Evolutionary conservation across 495 filamentous ascomycete genomes (phyloP).

Genomic region (Penicillium lividum): DNA sequence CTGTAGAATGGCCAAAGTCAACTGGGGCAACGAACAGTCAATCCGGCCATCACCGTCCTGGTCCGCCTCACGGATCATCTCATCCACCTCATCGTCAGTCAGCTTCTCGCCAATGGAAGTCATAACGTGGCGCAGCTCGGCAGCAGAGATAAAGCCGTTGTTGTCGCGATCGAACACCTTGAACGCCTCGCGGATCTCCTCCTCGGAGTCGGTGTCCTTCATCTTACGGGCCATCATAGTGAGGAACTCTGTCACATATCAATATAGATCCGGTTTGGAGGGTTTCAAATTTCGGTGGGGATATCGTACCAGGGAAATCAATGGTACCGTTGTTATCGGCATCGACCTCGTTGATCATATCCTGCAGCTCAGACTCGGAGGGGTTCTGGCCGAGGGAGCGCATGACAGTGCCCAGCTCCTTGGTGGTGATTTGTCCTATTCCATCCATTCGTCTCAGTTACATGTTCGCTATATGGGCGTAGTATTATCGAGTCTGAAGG

Average conservation of each 20-base stretch:
- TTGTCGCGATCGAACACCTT: constrained; percentile 99
- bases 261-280: constrained; percentile 8
- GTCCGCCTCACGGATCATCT: constrained; percentile 99
- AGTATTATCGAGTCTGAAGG: not conserved
- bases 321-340: constrained; percentile 99
- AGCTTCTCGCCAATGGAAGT: constrained; percentile 99
- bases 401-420: constrained; percentile 99
- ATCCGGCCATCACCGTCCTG: constrained; percentile 98
- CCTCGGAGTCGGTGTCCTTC: constrained; percentile 99
- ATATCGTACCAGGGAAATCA: constrained; percentile 84
- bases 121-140: constrained; percentile 98
- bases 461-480: not conserved
- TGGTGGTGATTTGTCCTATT: constrained; percentile 97
- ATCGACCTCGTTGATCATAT: constrained; percentile 99
- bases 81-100: constrained; percentile 98
- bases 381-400: constrained; percentile 99
- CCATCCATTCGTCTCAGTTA: constrained; percentile 3
- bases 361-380: constrained; percentile 96
- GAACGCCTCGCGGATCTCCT: constrained; percentile 95
- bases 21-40: constrained; percentile 66
- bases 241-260: constrained; percentile 73
- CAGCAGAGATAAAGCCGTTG: constrained; percentile 98
- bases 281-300: not conserved
- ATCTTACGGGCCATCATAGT: constrained; percentile 99
- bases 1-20: not conserved